Percentiles rank a stretch among this genome's conserved stretches.
phyloP scores from a whole-genome alignment of 139 green algal species.

The Spirogloea muscicola region DNA sequence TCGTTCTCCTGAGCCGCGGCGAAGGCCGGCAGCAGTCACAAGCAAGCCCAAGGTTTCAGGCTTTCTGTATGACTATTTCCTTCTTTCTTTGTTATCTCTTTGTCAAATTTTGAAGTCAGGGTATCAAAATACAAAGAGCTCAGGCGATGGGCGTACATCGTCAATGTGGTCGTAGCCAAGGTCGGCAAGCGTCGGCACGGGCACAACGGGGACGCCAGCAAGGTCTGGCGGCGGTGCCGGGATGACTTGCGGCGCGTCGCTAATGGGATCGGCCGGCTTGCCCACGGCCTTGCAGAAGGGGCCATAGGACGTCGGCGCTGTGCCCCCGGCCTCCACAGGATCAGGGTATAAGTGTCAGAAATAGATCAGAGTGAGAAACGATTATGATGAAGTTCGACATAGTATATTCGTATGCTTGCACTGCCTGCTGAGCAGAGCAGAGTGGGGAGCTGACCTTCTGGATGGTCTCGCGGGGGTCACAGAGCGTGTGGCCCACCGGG shows the following conservation, averaged over 20 bases:
- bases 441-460: not conserved
- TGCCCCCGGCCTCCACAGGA: not conserved
- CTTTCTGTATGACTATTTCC: too few relatives aligned
- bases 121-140: too few relatives aligned
- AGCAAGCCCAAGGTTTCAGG: too few relatives aligned
- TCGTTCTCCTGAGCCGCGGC: not conserved
- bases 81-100: too few relatives aligned
- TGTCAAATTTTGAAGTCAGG: too few relatives aligned
- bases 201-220: not conserved
- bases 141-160: too few relatives aligned
- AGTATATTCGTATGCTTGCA: not conserved
- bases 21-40: too few relatives aligned
- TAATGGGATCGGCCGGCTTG: not conserved
- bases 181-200: not conserved
- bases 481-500: constrained; percentile 25
- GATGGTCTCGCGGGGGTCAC: constrained; percentile 18
- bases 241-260: not conserved
- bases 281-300: constrained; percentile 2
- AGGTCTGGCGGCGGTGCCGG: not conserved
- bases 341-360: too few relatives aligned
- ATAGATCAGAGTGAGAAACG: not conserved
- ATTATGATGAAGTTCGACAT: not conserved
- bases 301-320: not conserved
- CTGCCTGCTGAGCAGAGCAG: not conserved
- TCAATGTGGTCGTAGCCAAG: constrained; percentile 24